Evolutionary conservation across 164 flowering plant species (phyloP).

Genomic region (Stephania cephalantha): DNA sequence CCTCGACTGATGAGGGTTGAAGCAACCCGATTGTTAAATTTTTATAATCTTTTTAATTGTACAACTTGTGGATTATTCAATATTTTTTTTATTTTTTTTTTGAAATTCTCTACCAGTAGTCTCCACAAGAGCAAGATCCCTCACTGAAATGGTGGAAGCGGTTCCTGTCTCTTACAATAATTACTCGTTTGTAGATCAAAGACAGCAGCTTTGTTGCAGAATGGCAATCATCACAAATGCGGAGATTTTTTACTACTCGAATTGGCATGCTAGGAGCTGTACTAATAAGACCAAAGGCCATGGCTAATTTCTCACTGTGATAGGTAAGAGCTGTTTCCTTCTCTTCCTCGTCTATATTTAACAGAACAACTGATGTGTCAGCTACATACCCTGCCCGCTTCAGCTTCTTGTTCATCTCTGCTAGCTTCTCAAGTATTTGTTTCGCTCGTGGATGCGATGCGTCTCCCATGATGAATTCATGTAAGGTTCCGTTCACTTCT

Average conservation of each 20-base stretch:
- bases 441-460: conserved; percentile 23
- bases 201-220: conserved; percentile 35
- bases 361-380: conserved; percentile 31
- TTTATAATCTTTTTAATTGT: not conserved
- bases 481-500: conserved; percentile 39
- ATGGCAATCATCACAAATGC: conserved; percentile 38
- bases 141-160: conserved; percentile 47
- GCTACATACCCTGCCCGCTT: conserved; percentile 33
- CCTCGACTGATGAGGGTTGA: not conserved
- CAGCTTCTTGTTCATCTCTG: conserved; percentile 40
- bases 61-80: not conserved
- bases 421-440: conserved; percentile 29
- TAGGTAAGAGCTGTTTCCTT: conserved; percentile 38
- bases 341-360: conserved; percentile 46
- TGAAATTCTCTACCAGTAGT: conserved; percentile 37
- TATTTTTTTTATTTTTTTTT: not conserved
- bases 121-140: conserved; percentile 45
- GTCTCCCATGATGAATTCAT: conserved; percentile 41
- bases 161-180: conserved; percentile 46
- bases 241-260: conserved; percentile 41
- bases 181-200: conserved; percentile 34
- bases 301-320: conserved; percentile 53
- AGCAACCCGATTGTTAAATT: not conserved
- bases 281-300: conserved; percentile 44
- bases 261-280: conserved; percentile 36